These are phyloP conservation scores for Harrya chromipes DNA, from an alignment of 768 basidiomycete genomes.

Conservation along the genomic window DNA sequence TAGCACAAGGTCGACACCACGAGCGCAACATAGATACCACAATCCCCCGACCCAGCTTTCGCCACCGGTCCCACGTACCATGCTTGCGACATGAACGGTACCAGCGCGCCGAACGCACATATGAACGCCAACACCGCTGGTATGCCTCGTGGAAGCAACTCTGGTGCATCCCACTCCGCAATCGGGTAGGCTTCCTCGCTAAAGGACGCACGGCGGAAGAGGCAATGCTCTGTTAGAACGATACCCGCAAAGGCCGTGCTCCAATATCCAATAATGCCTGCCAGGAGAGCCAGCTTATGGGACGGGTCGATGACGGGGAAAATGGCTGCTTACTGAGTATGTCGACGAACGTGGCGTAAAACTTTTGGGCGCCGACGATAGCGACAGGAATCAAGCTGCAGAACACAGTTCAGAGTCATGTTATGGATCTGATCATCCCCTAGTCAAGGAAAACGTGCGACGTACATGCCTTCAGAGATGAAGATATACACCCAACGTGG, in stretches of 20 bases:
- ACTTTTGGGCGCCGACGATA: constrained; percentile 44
- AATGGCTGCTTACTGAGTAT: constrained; percentile 30
- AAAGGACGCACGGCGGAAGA: constrained; percentile 39
- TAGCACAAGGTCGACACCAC: constrained; percentile 33
- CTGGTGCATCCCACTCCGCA: constrained; percentile 34
- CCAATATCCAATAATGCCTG: constrained; percentile 48
- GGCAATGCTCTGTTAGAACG: constrained; percentile 41
- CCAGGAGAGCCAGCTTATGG: constrained; percentile 14
- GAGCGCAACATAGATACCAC: constrained; percentile 43
- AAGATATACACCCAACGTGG: constrained; percentile 49
- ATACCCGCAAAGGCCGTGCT: constrained; percentile 36
- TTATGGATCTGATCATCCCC: not conserved
- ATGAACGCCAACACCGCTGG: constrained; percentile 42
- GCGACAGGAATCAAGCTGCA: constrained; percentile 44
- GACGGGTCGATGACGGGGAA: not conserved
- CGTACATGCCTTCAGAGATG: constrained; percentile 44
- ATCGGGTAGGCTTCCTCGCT: constrained; percentile 35
- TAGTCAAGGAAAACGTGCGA: not conserved
- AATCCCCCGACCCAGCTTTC: constrained; percentile 41
- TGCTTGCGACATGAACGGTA: constrained; percentile 50
- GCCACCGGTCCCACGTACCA: constrained; percentile 54
- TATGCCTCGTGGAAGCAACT: constrained; percentile 37
- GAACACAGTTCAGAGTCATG: not conserved
- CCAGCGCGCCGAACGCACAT: constrained; percentile 37
- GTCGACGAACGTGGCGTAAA: constrained; percentile 44